Conservation (phyloP, 306 rosid genomes). For the Luffa acutangula region DNA sequence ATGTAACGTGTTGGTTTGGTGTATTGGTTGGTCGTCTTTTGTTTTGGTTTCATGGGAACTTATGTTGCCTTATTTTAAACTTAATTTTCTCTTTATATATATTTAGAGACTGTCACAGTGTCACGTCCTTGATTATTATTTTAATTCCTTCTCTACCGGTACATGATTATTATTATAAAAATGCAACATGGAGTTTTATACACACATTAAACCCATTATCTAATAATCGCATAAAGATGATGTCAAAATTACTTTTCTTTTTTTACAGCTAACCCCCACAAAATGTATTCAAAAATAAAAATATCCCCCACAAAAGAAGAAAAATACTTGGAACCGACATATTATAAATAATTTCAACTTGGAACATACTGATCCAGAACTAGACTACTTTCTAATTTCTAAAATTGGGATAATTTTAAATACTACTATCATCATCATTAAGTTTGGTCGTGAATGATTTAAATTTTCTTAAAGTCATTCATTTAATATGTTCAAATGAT, state of each 20-base stretch:
- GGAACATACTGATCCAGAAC: not conserved
- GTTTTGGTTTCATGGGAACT: not conserved
- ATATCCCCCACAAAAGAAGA: not conserved
- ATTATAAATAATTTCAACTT: not conserved
- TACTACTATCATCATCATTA: not conserved
- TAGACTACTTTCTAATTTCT: not conserved
- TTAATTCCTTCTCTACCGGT: not conserved
- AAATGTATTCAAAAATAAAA: not conserved
- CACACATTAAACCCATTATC: not conserved
- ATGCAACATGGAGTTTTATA: not conserved
- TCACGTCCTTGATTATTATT: not conserved
- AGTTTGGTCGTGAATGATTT: not conserved
- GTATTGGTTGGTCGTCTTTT: not conserved
- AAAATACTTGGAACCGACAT: not conserved
- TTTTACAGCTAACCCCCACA: not conserved
- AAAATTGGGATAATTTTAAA: not conserved
- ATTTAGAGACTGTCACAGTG: not conserved
- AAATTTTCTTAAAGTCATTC: not conserved
- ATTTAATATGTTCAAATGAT: not conserved
- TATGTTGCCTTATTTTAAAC: not conserved
- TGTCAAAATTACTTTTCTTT: not conserved
- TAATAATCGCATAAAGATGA: not conserved
- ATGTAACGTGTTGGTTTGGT: constrained; percentile 1
- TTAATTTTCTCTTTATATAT: not conserved
- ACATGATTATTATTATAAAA: not conserved